Conservation (phyloP, 1,139 yeast species). For the Sugiyamaella neomexicana region DNA sequence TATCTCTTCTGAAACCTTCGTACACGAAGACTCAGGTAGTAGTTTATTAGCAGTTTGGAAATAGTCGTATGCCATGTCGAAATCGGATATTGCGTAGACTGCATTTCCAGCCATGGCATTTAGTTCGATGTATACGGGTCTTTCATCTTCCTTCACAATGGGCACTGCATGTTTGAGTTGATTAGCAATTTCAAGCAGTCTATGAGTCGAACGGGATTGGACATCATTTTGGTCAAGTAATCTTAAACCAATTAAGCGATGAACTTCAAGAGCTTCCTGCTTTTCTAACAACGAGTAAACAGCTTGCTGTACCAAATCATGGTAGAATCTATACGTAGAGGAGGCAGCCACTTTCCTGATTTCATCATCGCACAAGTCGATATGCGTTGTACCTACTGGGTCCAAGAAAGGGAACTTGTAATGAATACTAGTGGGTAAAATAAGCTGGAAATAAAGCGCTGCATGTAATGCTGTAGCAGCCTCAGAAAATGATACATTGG, state of each 20-base stretch:
- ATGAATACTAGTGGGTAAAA: slow-evolving; percentile 47
- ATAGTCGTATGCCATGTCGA: slow-evolving; percentile 35
- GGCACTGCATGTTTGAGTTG: slow-evolving; percentile 35
- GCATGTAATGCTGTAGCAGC: slow-evolving; percentile 42
- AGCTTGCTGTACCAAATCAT: slow-evolving; percentile 43
- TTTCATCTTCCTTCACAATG: slow-evolving; percentile 33
- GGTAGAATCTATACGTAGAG: slow-evolving; percentile 42
- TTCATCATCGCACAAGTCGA: slow-evolving; percentile 42
- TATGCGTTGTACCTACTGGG: slow-evolving; percentile 42
- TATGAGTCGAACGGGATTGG: slow-evolving; percentile 28
- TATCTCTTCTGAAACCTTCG: slow-evolving; percentile 28
- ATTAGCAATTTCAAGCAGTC: slow-evolving; percentile 36
- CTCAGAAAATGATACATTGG: slow-evolving; percentile 40
- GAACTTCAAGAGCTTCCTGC: slow-evolving; percentile 41
- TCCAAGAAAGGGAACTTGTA: slow-evolving; percentile 54
- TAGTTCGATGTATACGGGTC: slow-evolving; percentile 30
- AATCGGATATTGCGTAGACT: slow-evolving; percentile 37
- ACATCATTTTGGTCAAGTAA: slow-evolving; percentile 37
- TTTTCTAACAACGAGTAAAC: slow-evolving; percentile 37
- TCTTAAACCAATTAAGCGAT: slow-evolving; percentile 49
- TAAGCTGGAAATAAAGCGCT: slow-evolving; percentile 42
- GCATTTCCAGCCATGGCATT: slow-evolving; percentile 34
- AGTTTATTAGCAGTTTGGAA: slow-evolving; percentile 33
- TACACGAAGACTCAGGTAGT: slow-evolving; percentile 23
- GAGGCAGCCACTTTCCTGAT: slow-evolving; percentile 46